Base-by-base conservation (phyloP, 441 rosid species). In the Arabidopsis lyrata region DNA sequence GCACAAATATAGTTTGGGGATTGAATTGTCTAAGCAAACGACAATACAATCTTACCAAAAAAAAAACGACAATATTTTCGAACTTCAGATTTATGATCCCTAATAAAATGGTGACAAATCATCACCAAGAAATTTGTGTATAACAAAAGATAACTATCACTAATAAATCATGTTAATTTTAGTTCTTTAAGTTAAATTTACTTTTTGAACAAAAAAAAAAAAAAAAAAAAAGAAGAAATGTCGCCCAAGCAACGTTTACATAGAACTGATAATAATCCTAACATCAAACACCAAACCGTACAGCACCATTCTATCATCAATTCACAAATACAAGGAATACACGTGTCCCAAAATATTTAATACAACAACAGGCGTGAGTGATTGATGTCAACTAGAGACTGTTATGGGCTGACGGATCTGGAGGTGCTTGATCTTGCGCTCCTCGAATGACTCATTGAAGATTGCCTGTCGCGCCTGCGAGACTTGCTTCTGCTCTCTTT, bases 371-470 rank as follows among this genome's bases (percentile, higher is more conserved):
- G 45, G 42, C 8, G 24, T n/a, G 54, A 71, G 42, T 16, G 61
- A 62, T 18, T 53, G 45, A 39, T 18, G 27, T 32, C 27, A 52
- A 22, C 38, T 12, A 56, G 24, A 55, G 20, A 20, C 6, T 11
- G n/a, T 54, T 16, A 53, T 15, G 92, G 89, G 61, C 82, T 83
- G 22, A 54, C 82, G 16, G 96, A 87, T 73, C 97, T 81, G 4
- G 92, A 83, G 49, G 90, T 82, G 74, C 85, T 84, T 8, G 80
- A 76, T 73, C 88, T 80, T 5, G 53, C 80, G 68, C 88, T 89
- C 5, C 63, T 68, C 24, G 85, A 84, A 54, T 72, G 71, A 16
- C 74, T 75, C 70, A 82, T 79, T 24, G 80, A 60, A 20, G 83
- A 72, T 54, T 52, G 73, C 35, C 83, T 77, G 47, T 81, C 81